Base-by-base conservation (phyloP, 2,329 filamentous ascomycete species). In the Pseudogymnoascus sp. region DNA sequence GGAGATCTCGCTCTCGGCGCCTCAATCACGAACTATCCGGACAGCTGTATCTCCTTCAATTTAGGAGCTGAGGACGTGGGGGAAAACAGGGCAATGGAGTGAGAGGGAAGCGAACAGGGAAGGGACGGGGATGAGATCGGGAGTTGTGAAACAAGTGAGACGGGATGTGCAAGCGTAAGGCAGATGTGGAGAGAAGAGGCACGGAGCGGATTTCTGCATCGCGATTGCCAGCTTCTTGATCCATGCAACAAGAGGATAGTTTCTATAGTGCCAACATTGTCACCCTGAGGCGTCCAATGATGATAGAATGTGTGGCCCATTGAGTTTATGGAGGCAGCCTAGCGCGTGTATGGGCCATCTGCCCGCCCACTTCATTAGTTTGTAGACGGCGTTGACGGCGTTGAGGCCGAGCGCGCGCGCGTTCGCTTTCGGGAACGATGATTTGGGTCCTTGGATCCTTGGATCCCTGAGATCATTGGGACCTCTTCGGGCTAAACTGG, bases 61-160 rank as follows among this genome's bases (percentile, higher is more conserved):
- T 55, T 55, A 33, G 48, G 29, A 55, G 29, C 48, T 55, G 48
- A 33, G 9, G 29, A 13, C n/a, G 29, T 55, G 48, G 48, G 29
- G 44, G 27, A 5, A 31, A 33, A 27, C 17, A 13, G 48, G 48
- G 48, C 13, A 31, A 31, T 51, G 44, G 27, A 55, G 48, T 33
- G 10, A 33, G 48, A 55, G 33, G 10, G 48, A 33, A 55, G 48
- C 48, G 48, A 55, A n/a, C 48, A 55, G 29, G 48, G 29, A 55
- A 55, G 25, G 48, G 48, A 33, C 48, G 48, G 29, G 31, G 29
- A 55, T 5, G 29, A 55, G 29, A 55, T 55, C 48, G 48, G 48
- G 29, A 55, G n/a, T 55, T 55, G 29, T 55, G 48, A 33, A 55
- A 55, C 48, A 33, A 55, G 48, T 55, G 48, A 55, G 48, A 55